Base-by-base conservation (phyloP, 768 basidiomycete genomes). In the Pholiota microspora region DNA sequence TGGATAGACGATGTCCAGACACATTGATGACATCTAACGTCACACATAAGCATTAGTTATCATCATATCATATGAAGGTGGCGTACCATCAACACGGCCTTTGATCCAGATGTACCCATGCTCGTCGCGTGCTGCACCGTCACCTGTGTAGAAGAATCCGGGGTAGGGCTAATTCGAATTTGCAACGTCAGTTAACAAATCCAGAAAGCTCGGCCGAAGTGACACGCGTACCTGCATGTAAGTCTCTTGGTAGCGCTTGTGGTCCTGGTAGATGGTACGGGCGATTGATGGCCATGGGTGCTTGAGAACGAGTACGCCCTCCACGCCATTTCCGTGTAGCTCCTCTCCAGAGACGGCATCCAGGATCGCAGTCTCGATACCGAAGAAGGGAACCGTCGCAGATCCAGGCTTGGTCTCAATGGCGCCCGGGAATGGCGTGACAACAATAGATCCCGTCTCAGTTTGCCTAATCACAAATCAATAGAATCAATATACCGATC, bases 71-170 rank as follows among this genome's bases (percentile, higher is more conserved):
- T 31, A 12, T 12, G 12, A 31, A 12, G 29, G 49, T 21, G 38
- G 46, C 4, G 60, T 60, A 79, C 89, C 94, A 70, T 99, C 97
- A 47, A 98, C 84, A 61, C 97, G 85, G 49, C 96, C 97, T 71
- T 94, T 94, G 72, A 99, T 98, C 96, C 97, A 98, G 68, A 96
- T 90, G 74, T 99, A 98, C 1, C 96, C 97, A 62, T 98, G 86
- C 60, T 88, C 85, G 66, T 98, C 97, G 18, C 96, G 83, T 12
- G 89, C 88, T 25, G 95, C 96, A 40, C 96, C 97, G 64, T 99
- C 96, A 21, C 97, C 97, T n/a, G 96, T 98, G 73, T 89, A 97
- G 80, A 92, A 98, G 68, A 79, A 75, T 6, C 95, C 95, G 5
- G 92, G 90, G 74, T 95, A 95, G 23, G 90, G 89, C 75, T 74